Evolutionary conservation across 495 filamentous ascomycete species (phyloP), one percentile per base, ranked within the genome.

Genomic region (Hypoxylon perforatum): DNA sequence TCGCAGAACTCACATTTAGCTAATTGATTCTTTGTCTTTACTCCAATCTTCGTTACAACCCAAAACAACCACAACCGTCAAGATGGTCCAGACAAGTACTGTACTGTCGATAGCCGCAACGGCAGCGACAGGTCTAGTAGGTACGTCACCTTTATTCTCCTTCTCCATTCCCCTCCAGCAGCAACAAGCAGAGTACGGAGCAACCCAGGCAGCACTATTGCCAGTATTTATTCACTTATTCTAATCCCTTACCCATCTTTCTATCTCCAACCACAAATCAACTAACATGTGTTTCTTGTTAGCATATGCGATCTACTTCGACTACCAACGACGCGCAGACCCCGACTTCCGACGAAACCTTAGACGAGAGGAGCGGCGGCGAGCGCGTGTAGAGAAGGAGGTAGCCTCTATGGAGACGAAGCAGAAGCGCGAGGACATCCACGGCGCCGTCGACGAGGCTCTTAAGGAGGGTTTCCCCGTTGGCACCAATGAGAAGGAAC

Each of bases 401-500:
- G 86, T 92, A 72, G 90, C 86, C 28, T 86, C 91, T 65, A 87
- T 86, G 42, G 79, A 88, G 44, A 85, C 84, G 39, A 84, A 86
- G 55, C 78, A 85, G 73, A 91, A 95, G 78, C 88, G 89, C 62
- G 82, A 91, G 71, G 73, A 78, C 57, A 90, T 98, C 77, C 88
- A 88, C 78, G 77, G 77, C 39, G 86, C 84, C 18, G 88, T 98
- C 23, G 85, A 90, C 60, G 81, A 87, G 65, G 93, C 93, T 52
- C 91, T 92, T 82, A 88, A 90, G 56, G 93, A 95, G 76, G 95
- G 93, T 11, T 97, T 95, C 86, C 96, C 96, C 15, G 86, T 85
- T 30, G 91, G 92, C 70, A 86, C 92, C 22, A 96, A 98, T 70
- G 93, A 97, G 80, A 94, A 92, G 81, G 82, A 84, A 74, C 72